Conservation (phyloP, 192 early-diverging fungal species). For the Gamsiella multidivaricata region DNA sequence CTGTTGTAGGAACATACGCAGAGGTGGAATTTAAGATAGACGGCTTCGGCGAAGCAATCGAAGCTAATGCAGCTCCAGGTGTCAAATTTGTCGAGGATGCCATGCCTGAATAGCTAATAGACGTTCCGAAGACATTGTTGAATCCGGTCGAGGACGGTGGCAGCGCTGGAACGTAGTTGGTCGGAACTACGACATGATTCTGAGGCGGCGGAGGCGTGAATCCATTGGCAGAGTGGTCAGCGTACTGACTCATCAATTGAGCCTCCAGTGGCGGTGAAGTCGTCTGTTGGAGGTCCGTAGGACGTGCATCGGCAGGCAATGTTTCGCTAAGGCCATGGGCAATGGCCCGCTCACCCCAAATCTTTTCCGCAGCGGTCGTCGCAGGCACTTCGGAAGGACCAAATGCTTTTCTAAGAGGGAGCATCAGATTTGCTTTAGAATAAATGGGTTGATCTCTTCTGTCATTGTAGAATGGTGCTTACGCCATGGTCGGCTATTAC, state of each 20-base stretch:
- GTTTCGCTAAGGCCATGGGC: neutral
- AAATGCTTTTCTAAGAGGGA: conserved; percentile 5
- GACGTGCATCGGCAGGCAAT: neutral
- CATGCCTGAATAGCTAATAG: neutral
- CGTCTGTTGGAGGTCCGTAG: neutral
- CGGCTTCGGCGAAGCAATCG: neutral
- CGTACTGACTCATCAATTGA: conserved; percentile 1
- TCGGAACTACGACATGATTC: neutral
- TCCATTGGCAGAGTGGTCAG: neutral
- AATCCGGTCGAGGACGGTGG: neutral
- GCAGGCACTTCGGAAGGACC: neutral
- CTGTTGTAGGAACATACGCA: neutral
- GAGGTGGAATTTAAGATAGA: neutral
- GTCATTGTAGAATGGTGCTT: no score
- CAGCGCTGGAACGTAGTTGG: neutral
- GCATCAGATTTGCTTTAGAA: no score
- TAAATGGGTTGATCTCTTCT: no score
- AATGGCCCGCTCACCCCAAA: conserved; percentile 8
- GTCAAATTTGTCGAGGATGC: neutral
- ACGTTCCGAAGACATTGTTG: neutral
- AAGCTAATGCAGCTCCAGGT: neutral
- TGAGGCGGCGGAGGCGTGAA: neutral
- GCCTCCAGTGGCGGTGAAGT: neutral
- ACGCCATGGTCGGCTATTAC: no score
- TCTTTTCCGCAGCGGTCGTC: conserved; percentile 6